Evolutionary conservation across 2,329 filamentous ascomycete genomes (phyloP).

Genomic region (Claviceps sp.): DNA sequence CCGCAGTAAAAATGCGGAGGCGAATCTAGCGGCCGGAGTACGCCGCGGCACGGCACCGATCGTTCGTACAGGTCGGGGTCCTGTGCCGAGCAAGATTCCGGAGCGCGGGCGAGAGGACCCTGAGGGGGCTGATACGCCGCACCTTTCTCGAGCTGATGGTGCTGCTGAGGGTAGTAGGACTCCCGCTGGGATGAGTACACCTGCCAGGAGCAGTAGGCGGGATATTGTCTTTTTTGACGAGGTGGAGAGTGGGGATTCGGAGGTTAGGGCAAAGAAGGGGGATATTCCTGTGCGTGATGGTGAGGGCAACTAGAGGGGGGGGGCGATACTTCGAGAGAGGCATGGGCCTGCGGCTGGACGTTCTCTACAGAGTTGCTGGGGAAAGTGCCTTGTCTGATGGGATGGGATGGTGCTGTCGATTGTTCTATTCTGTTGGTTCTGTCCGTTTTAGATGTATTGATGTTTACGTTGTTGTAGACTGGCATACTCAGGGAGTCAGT

Average conservation of each 20-base stretch:
- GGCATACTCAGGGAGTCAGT: too few relatives aligned
- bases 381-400: too few relatives aligned
- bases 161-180: neutral
- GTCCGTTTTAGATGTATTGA: too few relatives aligned
- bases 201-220: conserved; percentile 1
- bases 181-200: neutral
- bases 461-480: too few relatives aligned
- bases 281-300: too few relatives aligned
- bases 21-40: conserved; percentile 1
- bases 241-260: neutral
- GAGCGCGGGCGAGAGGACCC: neutral
- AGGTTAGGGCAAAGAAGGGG: neutral
- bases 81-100: conserved; percentile 1
- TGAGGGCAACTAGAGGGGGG: too few relatives aligned
- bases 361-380: too few relatives aligned
- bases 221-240: conserved; percentile 6
- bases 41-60: conserved; percentile 3
- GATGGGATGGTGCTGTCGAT: too few relatives aligned
- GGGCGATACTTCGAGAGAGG: too few relatives aligned
- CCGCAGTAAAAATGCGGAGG: neutral
- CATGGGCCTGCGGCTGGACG: too few relatives aligned
- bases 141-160: neutral
- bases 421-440: too few relatives aligned
- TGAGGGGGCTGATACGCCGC: neutral
- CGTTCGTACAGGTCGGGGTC: neutral